Evolutionary conservation across 805 yeast genomes (phyloP).

Genomic region (Schizosaccharomyces osmophilus): DNA sequence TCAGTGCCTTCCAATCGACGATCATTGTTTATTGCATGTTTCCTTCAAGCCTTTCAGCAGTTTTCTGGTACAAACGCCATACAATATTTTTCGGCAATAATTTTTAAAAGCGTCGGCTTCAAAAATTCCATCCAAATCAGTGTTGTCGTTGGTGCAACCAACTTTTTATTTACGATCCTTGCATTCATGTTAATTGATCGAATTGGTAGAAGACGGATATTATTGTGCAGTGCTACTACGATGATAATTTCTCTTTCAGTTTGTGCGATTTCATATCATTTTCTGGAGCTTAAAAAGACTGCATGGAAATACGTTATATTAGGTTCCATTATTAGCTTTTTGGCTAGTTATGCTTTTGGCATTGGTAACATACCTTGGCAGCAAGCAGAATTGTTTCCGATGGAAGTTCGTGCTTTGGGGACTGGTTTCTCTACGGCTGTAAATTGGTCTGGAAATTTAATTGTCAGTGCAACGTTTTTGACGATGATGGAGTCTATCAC

Average conservation of each 20-base stretch:
- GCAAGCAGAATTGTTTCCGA: conserved; percentile 78
- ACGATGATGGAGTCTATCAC: conserved; percentile 9
- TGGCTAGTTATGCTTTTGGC: conserved; percentile 76
- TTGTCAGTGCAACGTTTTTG: conserved; percentile 37
- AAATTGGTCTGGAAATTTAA: conserved; percentile 78
- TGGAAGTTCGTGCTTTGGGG: conserved; percentile 66
- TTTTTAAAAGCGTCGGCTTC: conserved; percentile 76
- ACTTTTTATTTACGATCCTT: conserved; percentile 59
- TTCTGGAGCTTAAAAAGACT: conserved; percentile 17
- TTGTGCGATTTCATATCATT: conserved; percentile 84
- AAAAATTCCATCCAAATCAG: conserved; percentile 74
- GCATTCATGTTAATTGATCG: conserved; percentile 70
- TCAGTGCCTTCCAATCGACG: conserved; percentile 37
- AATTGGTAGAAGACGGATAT: conserved; percentile 64
- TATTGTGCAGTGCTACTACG: conserved; percentile 47
- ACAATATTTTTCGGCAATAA: conserved; percentile 81
- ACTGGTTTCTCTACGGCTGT: conserved; percentile 78
- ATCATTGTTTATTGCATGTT: conserved; percentile 73
- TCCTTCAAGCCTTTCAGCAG: conserved; percentile 84
- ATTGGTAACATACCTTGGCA: conserved; percentile 97
- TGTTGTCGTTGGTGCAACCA: conserved; percentile 74
- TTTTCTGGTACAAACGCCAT: conserved; percentile 87
- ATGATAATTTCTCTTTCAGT: conserved; percentile 53
- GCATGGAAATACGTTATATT: conserved; percentile 75
- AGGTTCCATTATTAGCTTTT: conserved; percentile 58